Evolutionary conservation across 768 basidiomycete genomes (phyloP).

Genomic region (Rickenella mellea): DNA sequence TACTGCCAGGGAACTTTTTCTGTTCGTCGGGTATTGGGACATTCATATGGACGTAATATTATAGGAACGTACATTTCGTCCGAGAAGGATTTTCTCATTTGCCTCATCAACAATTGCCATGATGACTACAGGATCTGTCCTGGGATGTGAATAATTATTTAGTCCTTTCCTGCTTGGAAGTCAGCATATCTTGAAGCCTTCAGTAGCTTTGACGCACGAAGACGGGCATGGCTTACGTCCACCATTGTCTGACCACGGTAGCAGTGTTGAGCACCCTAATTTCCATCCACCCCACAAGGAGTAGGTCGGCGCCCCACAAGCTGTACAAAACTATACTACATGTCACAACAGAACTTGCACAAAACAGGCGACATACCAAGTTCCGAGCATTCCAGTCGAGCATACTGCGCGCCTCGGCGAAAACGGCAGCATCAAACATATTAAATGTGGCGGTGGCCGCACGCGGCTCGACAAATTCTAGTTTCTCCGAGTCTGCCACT

Average conservation of each 20-base stretch:
- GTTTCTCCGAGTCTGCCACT: conserved; percentile 22
- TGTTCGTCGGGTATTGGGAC: conserved; percentile 14
- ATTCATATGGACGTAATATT: conserved; percentile 3
- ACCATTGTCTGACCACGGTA: conserved; percentile 65
- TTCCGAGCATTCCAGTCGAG: conserved; percentile 92
- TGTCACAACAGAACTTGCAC: neutral
- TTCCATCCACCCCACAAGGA: conserved; percentile 98
- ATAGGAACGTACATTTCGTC: conserved; percentile 56
- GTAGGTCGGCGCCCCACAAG: conserved; percentile 72
- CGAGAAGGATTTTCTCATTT: conserved; percentile 78
- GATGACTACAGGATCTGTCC: conserved; percentile 87
- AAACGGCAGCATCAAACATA: conserved; percentile 60
- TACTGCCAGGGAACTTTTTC: conserved; percentile 52
- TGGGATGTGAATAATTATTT: conserved; percentile 77
- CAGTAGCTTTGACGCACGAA: conserved; percentile 39
- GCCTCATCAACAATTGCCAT: conserved; percentile 77
- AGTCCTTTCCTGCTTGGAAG: conserved; percentile 54
- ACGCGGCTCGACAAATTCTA: conserved; percentile 63
- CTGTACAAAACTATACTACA: conserved; percentile 70
- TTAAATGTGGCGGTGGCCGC: conserved; percentile 46
- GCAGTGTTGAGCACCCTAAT: conserved; percentile 61
- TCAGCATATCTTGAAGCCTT: neutral
- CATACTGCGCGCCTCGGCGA: conserved; percentile 71
- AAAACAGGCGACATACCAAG: conserved; percentile 54
- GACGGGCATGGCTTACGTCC: conserved; percentile 63